phyloP scores from a whole-genome alignment of 208 protist species.

The Acanthamoeba healyi region DNA sequence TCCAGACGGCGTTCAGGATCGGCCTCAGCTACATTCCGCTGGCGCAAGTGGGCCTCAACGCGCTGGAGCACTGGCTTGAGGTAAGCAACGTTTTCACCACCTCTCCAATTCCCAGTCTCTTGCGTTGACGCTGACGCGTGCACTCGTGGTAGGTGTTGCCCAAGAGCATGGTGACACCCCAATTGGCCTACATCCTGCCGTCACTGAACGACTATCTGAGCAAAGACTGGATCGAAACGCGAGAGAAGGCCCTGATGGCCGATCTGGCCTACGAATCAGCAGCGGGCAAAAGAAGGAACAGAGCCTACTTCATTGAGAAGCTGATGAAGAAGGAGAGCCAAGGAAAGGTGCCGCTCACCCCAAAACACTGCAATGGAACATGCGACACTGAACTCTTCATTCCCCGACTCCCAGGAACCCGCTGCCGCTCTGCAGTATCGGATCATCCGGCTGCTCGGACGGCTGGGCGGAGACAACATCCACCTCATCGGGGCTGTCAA shows the following conservation, averaged over 20 bases:
- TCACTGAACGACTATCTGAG: conserved; percentile 83
- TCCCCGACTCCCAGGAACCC: neutral
- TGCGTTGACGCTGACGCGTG: neutral
- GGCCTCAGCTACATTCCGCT: conserved; percentile 86
- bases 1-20: conserved; percentile 82
- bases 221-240: conserved; percentile 65
- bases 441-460: conserved; percentile 84
- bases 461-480: conserved; percentile 84
- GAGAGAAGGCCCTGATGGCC: neutral
- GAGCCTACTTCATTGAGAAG: conserved; percentile 43
- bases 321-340: neutral
- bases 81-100: neutral
- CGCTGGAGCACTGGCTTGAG: conserved; percentile 84
- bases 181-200: conserved; percentile 80
- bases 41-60: conserved; percentile 81
- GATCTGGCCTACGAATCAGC: conserved; percentile 66
- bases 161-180: conserved; percentile 49
- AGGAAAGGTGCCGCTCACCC: conserved; percentile 43
- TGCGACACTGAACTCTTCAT: neutral
- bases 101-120: no score
- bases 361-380: no score
- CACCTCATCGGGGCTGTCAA: conserved; percentile 73
- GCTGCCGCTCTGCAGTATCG: conserved; percentile 81
- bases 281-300: neutral
- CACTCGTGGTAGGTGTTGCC: conserved; percentile 60